Evolutionary conservation across 2,329 filamentous ascomycete species (phyloP), one percentile per base, ranked within the genome.

Genomic region (Colletotrichum eremochloae): DNA sequence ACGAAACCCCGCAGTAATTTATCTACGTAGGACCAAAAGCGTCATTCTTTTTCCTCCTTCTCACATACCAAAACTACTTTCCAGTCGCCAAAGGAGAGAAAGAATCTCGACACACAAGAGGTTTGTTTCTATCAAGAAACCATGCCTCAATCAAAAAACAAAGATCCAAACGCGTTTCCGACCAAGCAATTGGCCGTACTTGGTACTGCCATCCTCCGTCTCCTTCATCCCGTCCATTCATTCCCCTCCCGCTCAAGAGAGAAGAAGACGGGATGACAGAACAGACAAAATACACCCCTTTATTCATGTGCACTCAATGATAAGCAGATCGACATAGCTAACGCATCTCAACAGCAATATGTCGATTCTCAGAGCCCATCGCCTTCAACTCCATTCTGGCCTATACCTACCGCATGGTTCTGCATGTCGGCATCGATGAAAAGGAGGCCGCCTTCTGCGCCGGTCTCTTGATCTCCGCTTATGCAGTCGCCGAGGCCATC

Each of bases 391-490:
- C 83, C 11, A 85, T 85, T 75, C 78, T 84, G 55, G 81, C 83
- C 48, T 85, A 85, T 76, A 82, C 82, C 4, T 85, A 80, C 72
- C 78, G 80, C 6, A 84, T 85, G 82, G 82, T 84, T 6, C 74
- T 79, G 66, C 80, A 83, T 61, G 77, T 81, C 64, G 80, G 77
- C 50, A 80, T 77, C 38, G 79, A 82, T n/a, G 78, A 79, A 20
- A 61, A 61, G 18, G 78, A 84, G 44, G 81, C 84, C 20, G 79
- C 81, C 36, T 89, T 89, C 80, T 86, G 85, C 78, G 79, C 84
- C 31, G 86, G 87, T 14, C 83, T 90, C 12, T 79, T 85, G 11
- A 81, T 85, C 31, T 84, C 82, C 14, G 83, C 83, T 18, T 85
- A 84, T 64, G 82, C 83, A 50, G 80, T 84, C 36, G 83, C 83